Evolutionary conservation across 1,284 basidiomycete species (phyloP), one percentile per base, ranked within the genome.

Genomic region (Fomitopsis palustris): DNA sequence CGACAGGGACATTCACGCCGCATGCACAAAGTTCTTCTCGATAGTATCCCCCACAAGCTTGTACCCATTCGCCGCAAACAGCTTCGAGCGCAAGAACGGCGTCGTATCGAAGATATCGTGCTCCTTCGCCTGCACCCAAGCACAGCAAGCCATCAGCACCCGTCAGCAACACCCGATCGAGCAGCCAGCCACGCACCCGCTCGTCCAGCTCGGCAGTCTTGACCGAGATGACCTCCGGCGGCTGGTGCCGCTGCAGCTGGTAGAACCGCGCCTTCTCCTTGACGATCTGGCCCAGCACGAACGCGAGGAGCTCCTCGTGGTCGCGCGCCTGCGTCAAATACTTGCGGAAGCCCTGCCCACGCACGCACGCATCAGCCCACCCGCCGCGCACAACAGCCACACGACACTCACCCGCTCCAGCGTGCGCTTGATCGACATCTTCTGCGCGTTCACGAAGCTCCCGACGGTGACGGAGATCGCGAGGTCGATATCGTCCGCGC

Each of bases 361-460:
- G 35, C 19, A n/a, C 55, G 35, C 31, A 17, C 21, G n/a, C 53
- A 55, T 57, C 17, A 63, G 16, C 43, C 23, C 5, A 53, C 60
- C 5, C 62, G 56, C 56, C 52, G 10, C 1, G 8, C 35, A 29
- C 1, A 12, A 5, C 45, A 3, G 17, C n/a, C n/a, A 4, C 17
- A 17, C 17, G 3, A 25, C 27, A 43, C 25, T 62, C 69, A 95
- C 95, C 67, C 97, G 82, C 76, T 99, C 94, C 45, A 99, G 81
- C 17, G 95, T 96, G 80, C 94, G 96, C 83, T 98, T 98, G 77
- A 99, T 95, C 62, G 92, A 95, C 83, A 96, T 92, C 81, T 99
- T 99, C 73, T 99, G 97, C 19, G 96, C 93, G 66, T 78, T 95
- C 59, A 99, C 93, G 73, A 99, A 99, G 75, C 92, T 95, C 60